Evolutionary conservation across 208 protist species (phyloP), one percentile per base, ranked within the genome.

Genomic region (Trypanosoma congolense): DNA sequence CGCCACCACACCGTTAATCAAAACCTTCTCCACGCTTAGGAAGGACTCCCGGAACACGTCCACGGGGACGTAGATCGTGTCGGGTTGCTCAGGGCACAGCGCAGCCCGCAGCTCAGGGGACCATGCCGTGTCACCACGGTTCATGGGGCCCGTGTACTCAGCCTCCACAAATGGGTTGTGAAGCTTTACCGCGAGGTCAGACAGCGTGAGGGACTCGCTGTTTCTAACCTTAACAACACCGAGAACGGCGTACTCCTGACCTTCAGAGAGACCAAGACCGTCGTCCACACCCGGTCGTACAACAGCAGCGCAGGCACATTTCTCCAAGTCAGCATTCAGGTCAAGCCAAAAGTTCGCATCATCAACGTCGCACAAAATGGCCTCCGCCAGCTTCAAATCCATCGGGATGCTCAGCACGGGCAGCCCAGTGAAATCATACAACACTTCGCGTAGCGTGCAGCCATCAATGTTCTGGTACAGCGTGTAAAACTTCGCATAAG

Each of bases 401-500:
- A 62, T 78, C 1, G 73, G 65, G 5, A 73, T 65, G 44, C 25
- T 60, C 19, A 83, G 24, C 21, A 79, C 64, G 2, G 82, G 75
- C 3, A 31, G 53, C 4, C 83, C 80, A 16, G 77, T 81, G 25
- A 78, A 73, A 67, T 91, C 80, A 55, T 86, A 68, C 18, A 80
- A 78, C 18, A 76, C 35, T 50, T 92, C 84, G 19, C 64, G 64
- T 56, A 82, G 70, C 44, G 71, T 65, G 36, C 75, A 65, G 12
- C 68, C 61, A 21, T 80, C 75, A 26, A 92, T 18, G 50, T 83
- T 81, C n/a, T 76, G 21, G 54, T 84, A 91, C n/a, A 69, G 55
- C 18, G 71, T 83, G 75, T 91, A 87, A 63, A 87, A 83, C 74
- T 91, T 91, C 31, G 83, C 83, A 70, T 87, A 86, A 29, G 83